Evolutionary conservation across 2,329 filamentous ascomycete species (phyloP), one percentile per base, ranked within the genome.

Genomic region (Westerdykella sp.): DNA sequence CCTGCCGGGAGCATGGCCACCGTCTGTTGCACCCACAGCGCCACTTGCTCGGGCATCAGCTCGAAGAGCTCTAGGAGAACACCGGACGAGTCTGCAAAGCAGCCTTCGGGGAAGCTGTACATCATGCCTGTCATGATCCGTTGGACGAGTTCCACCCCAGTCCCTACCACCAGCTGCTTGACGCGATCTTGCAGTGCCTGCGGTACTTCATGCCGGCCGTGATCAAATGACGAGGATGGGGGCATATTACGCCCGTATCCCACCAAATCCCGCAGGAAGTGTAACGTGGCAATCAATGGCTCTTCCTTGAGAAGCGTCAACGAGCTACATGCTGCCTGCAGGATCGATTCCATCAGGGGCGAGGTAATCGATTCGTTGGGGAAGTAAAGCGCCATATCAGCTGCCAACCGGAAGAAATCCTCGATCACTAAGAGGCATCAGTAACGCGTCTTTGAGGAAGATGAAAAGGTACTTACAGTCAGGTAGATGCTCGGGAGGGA

Each of bases 51-150:
- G 0, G 93, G 93, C 60, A 94, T 74, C 34, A 97, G 73, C 65
- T 95, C 85, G 62, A 98, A 95, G 51, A 97, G 75, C 3, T 84
- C 83, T 47, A 98, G 80, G 41, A 98, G 71, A n/a, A 95, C 87
- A 4, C 89, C 90, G 39, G 88, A 95, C 13, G 89, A 90, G 62
- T 98, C 93, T 0, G 90, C 84, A 61, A 97, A 95, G 69, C 90
- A 96, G 66, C 97, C 93, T 35, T 87, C 81, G 0, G 93, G 94
- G 70, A 98, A 98, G 0, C 85, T 94, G 65, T 96, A 96, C 91
- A 98, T 97, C 90, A 98, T 95, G 47, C 93, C 93, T 1, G 90
- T 93, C 72, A 98, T 77, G 45, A 95, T 83, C 50, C 90, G 85
- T 68, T 95, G 91, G 6, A 93, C 83, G 22, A 98, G 74, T 43